These are phyloP conservation scores for Breynia disticha DNA, from an alignment of 441 rosid species.

Conservation along the genomic window DNA sequence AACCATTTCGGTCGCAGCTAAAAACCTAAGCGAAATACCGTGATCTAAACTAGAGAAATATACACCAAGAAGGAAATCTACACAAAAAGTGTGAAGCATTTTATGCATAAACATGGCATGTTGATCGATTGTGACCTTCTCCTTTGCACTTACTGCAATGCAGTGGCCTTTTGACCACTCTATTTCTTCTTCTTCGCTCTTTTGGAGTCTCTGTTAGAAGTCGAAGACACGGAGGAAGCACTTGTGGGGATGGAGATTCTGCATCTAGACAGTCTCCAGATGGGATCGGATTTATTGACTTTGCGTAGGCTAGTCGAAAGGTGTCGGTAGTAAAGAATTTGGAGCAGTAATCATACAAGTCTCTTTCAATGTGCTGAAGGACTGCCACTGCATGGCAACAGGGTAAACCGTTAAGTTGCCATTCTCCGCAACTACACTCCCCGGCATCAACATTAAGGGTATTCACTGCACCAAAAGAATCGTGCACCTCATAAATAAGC, in stretches of 20 bases:
- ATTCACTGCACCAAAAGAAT: constrained; percentile 20
- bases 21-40: no score
- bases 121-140: constrained; percentile 40
- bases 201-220: constrained; percentile 25
- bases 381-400: constrained; percentile 42
- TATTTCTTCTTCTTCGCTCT: constrained; percentile 27
- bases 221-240: constrained; percentile 31
- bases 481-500: constrained; percentile 33
- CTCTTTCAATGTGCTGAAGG: constrained; percentile 25
- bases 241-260: constrained; percentile 12
- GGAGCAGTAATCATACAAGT: constrained; percentile 31
- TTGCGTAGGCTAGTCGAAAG: constrained; percentile 28
- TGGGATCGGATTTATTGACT: constrained; percentile 34
- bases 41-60: no score
- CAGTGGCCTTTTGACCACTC: constrained; percentile 29
- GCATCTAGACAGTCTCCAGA: constrained; percentile 15
- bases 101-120: constrained; percentile 28
- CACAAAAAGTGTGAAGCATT: constrained; percentile 2
- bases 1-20: no score
- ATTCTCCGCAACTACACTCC: constrained; percentile 37
- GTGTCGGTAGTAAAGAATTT: constrained; percentile 29
- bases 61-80: no score
- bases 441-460: constrained; percentile 29
- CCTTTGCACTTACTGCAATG: constrained; percentile 51
- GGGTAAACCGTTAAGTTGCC: constrained; percentile 38